Evolutionary conservation across 345 rosid species (phyloP), one percentile per base, ranked within the genome.

Genomic region (Xanthoceras sorbifolium): DNA sequence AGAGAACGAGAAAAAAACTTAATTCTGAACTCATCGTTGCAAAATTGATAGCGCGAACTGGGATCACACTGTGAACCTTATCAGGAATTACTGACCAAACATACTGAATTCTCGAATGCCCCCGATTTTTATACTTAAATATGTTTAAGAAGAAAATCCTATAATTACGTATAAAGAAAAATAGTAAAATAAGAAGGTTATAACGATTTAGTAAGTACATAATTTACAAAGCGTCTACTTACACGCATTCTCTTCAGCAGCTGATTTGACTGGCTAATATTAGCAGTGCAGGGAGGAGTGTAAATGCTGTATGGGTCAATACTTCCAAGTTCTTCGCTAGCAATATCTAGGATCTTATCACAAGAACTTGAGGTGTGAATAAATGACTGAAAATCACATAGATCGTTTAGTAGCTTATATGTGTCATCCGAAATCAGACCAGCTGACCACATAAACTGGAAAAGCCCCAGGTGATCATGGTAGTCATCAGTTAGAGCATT

Each of bases 341-440:
- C 94, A 77, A 82, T 80, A 0, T 92, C 94, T 55, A 48, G 75
- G 73, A 91, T 78, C 81, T 79, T 72, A 26, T 82, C 44, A 81
- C 99, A 95, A 28, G 84, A 68, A 67, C 82, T 80, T 55, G 99
- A 93, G 76, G 83, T 6, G 83, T 92, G 98, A 55, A 93, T 28
- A 81, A 92, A 93, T 0, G 98, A 89, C 71, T 90, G 85, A 26
- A 55, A 79, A 86, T 90, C 99, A 78, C 99, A 93, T 9, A 86
- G 78, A 76, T 77, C 78, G 67, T 92, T 90, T 65, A 89, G 89
- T 67, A 81, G 79, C 86, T 78, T 80, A 87, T 86, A 95, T 34
- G 98, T 93, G 34, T 93, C 89, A 77, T 90, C 96, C 17, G 99
- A 95, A 80, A 95, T 90, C 86, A 95, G 86, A 67, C 98, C 98